A percentile compares a stretch with the other conserved stretches of the same genome.
These are phyloP conservation scores for Musa schizocarpa DNA, from an alignment of 176 grass and related monocot species.

Conservation along the genomic window DNA sequence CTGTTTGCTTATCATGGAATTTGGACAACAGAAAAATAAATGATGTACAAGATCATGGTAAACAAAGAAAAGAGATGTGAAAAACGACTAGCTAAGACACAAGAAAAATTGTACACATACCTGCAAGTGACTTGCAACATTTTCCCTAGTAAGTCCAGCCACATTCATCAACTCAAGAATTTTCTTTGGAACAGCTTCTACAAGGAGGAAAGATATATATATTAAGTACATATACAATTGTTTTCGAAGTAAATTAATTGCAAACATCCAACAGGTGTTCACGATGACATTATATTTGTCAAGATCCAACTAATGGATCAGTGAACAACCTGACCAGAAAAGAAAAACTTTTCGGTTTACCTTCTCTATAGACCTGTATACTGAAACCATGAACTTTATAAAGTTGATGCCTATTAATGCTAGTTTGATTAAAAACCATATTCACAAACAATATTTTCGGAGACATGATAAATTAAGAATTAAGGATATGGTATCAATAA, in stretches of 20 bases:
- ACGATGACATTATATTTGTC: not conserved
- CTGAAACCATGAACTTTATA: too few relatives aligned
- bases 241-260: not conserved
- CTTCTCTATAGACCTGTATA: too few relatives aligned
- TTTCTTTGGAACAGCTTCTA: constrained; percentile 24
- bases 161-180: constrained; percentile 27
- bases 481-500: not conserved
- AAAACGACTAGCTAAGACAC: not conserved
- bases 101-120: not conserved
- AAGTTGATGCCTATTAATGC: too few relatives aligned
- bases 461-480: not conserved
- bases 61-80: not conserved
- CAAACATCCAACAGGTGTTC: not conserved
- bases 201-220: not conserved
- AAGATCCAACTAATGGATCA: too few relatives aligned
- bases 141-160: constrained; percentile 8
- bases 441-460: not conserved
- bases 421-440: not conserved
- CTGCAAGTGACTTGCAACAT: constrained; percentile 41
- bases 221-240: not conserved
- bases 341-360: too few relatives aligned
- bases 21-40: not conserved
- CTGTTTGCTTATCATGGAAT: too few relatives aligned
- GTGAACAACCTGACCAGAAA: too few relatives aligned
- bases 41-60: not conserved